Base-by-base conservation (phyloP, 1,139 yeast species). In the Hyphopichia khmerensis region DNA sequence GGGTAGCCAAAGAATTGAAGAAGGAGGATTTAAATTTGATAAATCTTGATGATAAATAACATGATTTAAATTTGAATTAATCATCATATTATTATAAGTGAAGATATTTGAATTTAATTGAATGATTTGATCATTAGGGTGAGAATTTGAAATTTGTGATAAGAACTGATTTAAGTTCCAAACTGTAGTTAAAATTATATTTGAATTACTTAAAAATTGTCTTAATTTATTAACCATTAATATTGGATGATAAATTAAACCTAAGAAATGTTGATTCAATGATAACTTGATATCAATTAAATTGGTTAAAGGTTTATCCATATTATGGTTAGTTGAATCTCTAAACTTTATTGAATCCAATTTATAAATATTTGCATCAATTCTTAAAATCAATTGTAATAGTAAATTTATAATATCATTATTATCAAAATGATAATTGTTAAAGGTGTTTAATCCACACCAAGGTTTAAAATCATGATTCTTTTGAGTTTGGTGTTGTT, bases 391-490 rank as follows among this genome's bases (percentile, higher is more conserved):
- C n/a, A 33, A 11, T 24, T 47, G 34, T 8, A 46, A 33, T 10
- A 36, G 39, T 13, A 33, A 36, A 10, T 40, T 17, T 4, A 51
- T 26, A n/a, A 47, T 38, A 15, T 42, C 42, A 33, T 41, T 41
- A 26, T 44, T 43, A 11, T 23, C 35, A 14, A 48, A 43, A 4
- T 43, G 46, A 3, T 38, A 43, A 35, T 46, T 44, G 29, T 46
- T 55, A 10, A 57, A 36, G 4, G 59, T 58, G 23, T 49, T 52
- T 19, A 49, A 49, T 2, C 65, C 66, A 48, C 66, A 62, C 64
- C 64, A 60, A 2, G 64, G 63, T 36, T 41, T 42, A 31, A 46
- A 31, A 21, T 42, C 50, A 24, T 37, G 47, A 34, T 38, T 42
- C 2, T 21, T 23, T 19, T 36, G 31, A 33, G 37, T 41, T 8